These are phyloP conservation scores for Penicillium tannophilum DNA, from an alignment of 495 filamentous ascomycete species.

Conservation along the genomic window DNA sequence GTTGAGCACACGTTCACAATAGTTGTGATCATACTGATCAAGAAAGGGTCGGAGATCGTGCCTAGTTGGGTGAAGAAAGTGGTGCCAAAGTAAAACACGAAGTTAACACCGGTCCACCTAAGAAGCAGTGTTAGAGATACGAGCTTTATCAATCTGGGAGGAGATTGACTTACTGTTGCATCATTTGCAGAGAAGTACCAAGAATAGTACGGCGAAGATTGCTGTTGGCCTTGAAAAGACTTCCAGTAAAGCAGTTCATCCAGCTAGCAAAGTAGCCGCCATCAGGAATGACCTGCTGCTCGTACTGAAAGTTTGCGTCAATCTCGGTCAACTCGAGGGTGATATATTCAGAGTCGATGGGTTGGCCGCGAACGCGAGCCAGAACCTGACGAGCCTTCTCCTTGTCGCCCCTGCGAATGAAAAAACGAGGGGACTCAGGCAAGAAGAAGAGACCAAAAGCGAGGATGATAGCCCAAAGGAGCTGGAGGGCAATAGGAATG, in stretches of 20 bases:
- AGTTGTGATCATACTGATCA: slow-evolving; percentile 66
- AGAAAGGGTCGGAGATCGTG: slow-evolving; percentile 64
- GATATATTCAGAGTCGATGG: slow-evolving; percentile 59
- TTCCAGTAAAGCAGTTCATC: slow-evolving; percentile 64
- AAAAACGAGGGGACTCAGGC: slow-evolving; percentile 72
- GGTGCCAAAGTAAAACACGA: slow-evolving; percentile 63
- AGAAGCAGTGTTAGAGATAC: slow-evolving; percentile 63
- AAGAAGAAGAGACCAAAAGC: slow-evolving; percentile 67
- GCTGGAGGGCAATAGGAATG: slow-evolving; percentile 68
- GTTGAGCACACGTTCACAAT: slow-evolving; percentile 69
- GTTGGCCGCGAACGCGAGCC: slow-evolving; percentile 42
- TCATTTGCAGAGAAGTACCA: slow-evolving; percentile 69
- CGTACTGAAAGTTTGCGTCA: slow-evolving; percentile 69
- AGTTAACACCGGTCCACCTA: slow-evolving; percentile 37
- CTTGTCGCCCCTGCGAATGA: slow-evolving; percentile 52
- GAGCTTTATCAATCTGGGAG: not conserved
- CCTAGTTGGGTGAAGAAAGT: slow-evolving; percentile 62
- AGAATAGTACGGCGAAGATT: slow-evolving; percentile 67
- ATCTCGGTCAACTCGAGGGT: slow-evolving; percentile 72
- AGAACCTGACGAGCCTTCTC: slow-evolving; percentile 39
- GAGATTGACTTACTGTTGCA: slow-evolving; percentile 62
- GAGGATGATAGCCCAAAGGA: slow-evolving; percentile 66
- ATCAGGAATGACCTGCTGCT: slow-evolving; percentile 49
- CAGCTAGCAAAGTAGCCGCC: slow-evolving; percentile 38
- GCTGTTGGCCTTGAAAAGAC: slow-evolving; percentile 40